Evolutionary conservation across 176 grass and related monocot genomes (phyloP), one percentile per base, ranked within the genome.

Genomic region (Ensete ventricosum): DNA sequence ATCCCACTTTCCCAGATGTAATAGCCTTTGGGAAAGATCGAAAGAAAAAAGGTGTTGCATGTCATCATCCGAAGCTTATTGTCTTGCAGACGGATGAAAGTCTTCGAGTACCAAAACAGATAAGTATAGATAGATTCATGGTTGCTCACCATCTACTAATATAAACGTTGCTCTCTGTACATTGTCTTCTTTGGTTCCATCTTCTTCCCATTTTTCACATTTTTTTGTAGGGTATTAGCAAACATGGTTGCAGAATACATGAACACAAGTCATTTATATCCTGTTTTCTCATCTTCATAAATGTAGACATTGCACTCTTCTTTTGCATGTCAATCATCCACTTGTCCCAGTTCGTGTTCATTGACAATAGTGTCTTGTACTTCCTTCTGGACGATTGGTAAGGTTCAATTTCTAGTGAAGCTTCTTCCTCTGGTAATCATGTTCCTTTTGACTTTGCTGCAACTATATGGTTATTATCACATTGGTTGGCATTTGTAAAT

Each of bases 11-110:
- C 59, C 89, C 89, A 1, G 85, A 96, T 63, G 89, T 52, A 51
- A 92, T 96, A 87, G 89, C 92, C 57, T 92, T 96, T 71, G 92
- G 92, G 73, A 92, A 89, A 81, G 89, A 96, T 70, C 86, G 82
- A 59, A 92, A 89, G 63, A 96, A 92, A 25, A 75, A 92, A 85
- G 87, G 92, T 70, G 83, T 96, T 57, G 92, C 92, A 77, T 96
- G 92, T 73, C 87, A 96, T 84, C 87, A 92, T 78, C 89, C 89
- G 55, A 96, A 96, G 82, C 80, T 96, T 29, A 71, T 96, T 77
- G 64, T 96, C 19, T 84, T 96, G 82, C 87, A 96, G 68, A 89
- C 89, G 78, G 65, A 89, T 75, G 73, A 89, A 63, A 83, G n/a
- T n/a, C n/a, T n/a, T n/a, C n/a, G n/a, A n/a, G n/a, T n/a, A n/a